Percentiles rank a stretch among this genome's conserved stretches.
Conservation (phyloP, 2,329 filamentous ascomycete species). For the Diaporthe destruens region DNA sequence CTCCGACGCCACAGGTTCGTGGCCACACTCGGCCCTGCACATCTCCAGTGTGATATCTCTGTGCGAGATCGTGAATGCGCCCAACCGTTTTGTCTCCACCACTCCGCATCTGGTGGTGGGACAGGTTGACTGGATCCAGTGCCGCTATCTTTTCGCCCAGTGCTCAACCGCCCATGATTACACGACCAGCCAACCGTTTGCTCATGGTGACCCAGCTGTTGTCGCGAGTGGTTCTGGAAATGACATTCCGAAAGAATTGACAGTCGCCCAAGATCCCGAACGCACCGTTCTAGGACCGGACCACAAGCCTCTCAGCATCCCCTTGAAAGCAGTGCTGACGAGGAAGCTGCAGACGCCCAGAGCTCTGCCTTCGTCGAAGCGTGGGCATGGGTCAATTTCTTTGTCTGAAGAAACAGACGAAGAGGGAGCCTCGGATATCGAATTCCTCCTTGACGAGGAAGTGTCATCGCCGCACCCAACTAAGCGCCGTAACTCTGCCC, state of each 20-base stretch:
- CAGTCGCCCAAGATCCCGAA: conserved; percentile 42
- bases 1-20: conserved; percentile 51
- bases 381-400: conserved; percentile 46
- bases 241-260: not conserved
- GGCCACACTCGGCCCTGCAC: conserved; percentile 76
- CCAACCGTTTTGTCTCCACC: conserved; percentile 68
- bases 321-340: conserved; percentile 50
- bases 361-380: conserved; percentile 26
- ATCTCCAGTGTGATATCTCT: conserved; percentile 75
- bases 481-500: conserved; percentile 31
- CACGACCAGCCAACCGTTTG: conserved; percentile 20
- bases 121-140: conserved; percentile 88
- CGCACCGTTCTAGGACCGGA: conserved; percentile 41
- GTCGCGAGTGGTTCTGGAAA: not conserved
- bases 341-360: not conserved
- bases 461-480: conserved; percentile 37
- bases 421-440: conserved; percentile 56
- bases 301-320: conserved; percentile 46
- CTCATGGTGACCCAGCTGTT: not conserved
- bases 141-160: conserved; percentile 80
- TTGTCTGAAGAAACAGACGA: conserved; percentile 55
- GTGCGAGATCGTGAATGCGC: conserved; percentile 87
- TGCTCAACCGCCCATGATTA: not conserved
- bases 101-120: conserved; percentile 78
- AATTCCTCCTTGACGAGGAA: conserved; percentile 50